A percentile compares a stretch with the other conserved stretches of the same genome.
phyloP scores from a whole-genome alignment of 2,329 filamentous ascomycete genomes.

The Boeremia exigua region DNA sequence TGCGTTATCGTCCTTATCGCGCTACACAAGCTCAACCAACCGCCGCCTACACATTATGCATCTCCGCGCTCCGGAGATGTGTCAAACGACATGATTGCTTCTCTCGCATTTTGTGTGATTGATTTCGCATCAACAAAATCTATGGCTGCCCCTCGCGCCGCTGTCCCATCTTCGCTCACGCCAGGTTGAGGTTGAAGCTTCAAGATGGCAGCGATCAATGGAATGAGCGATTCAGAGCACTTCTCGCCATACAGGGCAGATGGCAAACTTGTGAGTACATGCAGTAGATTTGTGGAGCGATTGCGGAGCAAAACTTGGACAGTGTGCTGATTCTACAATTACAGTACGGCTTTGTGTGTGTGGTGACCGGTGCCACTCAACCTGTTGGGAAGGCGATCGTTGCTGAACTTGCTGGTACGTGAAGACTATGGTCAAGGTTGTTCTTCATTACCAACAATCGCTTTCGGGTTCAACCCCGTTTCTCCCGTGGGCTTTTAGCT shows the following conservation, averaged over 20 bases:
- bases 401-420: slow-evolving; percentile 62
- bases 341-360: slow-evolving; percentile 69
- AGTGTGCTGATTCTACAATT: background rate
- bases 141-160: slow-evolving; percentile 43
- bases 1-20: slow-evolving; percentile 19
- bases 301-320: background rate
- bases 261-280: slow-evolving; percentile 59
- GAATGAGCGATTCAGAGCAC: slow-evolving; percentile 51
- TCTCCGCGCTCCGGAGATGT: slow-evolving; percentile 49
- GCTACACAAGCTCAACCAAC: slow-evolving; percentile 11
- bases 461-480: background rate
- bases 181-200: background rate
- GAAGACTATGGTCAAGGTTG: background rate
- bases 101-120: background rate
- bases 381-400: slow-evolving; percentile 67
- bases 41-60: slow-evolving; percentile 22
- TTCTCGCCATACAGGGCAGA: slow-evolving; percentile 65
- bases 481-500: no score
- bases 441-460: background rate
- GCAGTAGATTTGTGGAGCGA: background rate
- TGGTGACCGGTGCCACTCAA: slow-evolving; percentile 67
- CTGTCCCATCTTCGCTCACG: background rate
- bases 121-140: slow-evolving; percentile 14
- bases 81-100: slow-evolving; percentile 26
- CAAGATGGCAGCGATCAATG: slow-evolving; percentile 15